Conservation (phyloP, 2,329 filamentous ascomycete genomes). For the Tetracladium maxilliforme region DNA sequence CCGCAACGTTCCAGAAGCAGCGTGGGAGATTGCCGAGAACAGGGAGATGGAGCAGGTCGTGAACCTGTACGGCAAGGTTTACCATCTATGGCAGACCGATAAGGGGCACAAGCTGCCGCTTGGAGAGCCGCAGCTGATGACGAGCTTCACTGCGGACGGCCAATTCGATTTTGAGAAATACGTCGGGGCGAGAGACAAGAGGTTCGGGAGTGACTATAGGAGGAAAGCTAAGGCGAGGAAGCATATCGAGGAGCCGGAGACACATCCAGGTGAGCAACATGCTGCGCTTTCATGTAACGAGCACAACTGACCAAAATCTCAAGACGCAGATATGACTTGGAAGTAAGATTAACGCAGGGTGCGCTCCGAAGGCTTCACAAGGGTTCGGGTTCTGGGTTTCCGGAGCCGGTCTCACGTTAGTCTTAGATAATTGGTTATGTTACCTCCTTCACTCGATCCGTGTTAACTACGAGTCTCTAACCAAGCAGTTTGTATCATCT, state of each 20-base stretch:
- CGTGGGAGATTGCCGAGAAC: slow-evolving; percentile 66
- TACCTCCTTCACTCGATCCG: too few species aligned
- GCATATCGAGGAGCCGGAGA: slow-evolving; percentile 31
- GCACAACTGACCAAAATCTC: too few species aligned
- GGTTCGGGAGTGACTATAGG: slow-evolving; percentile 33
- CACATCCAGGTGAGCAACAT: slow-evolving; percentile 17
- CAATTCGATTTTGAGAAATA: slow-evolving; percentile 22
- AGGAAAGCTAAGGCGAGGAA: slow-evolving; percentile 36
- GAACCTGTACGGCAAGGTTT: slow-evolving; percentile 68
- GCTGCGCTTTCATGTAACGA: too few species aligned
- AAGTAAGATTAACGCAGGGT: too few species aligned
- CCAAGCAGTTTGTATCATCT: too few species aligned
- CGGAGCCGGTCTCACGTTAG: too few species aligned
- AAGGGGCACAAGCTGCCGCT: slow-evolving; percentile 49
- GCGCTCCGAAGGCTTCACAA: too few species aligned
- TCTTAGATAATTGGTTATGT: too few species aligned
- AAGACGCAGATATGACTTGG: too few species aligned
- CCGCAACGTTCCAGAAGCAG: slow-evolving; percentile 36
- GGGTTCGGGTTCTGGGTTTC: too few species aligned
- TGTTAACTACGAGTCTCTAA: too few species aligned
- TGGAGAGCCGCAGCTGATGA: slow-evolving; percentile 48
- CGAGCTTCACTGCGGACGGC: slow-evolving; percentile 35
- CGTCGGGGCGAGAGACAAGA: slow-evolving; percentile 33
- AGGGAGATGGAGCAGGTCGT: slow-evolving; percentile 68
- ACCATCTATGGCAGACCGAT: slow-evolving; percentile 79